Evolutionary conservation across 805 yeast genomes (phyloP).

Genomic region (Lachancea quebecensis): DNA sequence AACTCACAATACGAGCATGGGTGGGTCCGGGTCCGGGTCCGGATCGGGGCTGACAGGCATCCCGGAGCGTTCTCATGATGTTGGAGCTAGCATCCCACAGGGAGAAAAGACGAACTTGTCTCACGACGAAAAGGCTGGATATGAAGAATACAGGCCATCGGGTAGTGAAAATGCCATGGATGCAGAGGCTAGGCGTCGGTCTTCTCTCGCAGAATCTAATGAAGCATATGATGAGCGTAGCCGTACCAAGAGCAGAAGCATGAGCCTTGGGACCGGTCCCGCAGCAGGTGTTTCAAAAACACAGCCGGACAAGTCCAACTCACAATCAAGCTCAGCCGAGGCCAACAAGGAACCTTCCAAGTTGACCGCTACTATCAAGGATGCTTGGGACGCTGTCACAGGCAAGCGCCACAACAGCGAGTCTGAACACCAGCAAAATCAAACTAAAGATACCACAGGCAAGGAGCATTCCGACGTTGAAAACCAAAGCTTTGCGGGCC

Average conservation of each 20-base stretch:
- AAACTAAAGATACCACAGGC: background rate
- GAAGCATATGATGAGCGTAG: background rate
- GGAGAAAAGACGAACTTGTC: background rate
- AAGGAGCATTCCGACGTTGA: background rate
- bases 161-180: background rate
- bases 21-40: no score
- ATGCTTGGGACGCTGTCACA: slow-evolving; percentile 5
- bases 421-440: background rate
- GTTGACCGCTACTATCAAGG: slow-evolving; percentile 1
- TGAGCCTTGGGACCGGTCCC: slow-evolving; percentile 5
- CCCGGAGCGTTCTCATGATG: background rate
- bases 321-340: background rate
- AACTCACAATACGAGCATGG: no score
- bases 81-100: background rate
- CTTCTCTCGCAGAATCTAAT: slow-evolving; percentile 1
- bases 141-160: slow-evolving; percentile 4
- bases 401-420: slow-evolving; percentile 6
- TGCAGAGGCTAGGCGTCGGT: slow-evolving; percentile 5
- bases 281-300: slow-evolving; percentile 2
- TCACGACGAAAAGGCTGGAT: slow-evolving; percentile 4
- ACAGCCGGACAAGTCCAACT: slow-evolving; percentile 3
- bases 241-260: slow-evolving; percentile 3
- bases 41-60: no score
- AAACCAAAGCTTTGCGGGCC: background rate
- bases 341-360: slow-evolving; percentile 1